phyloP scores from a whole-genome alignment of 2,329 filamentous ascomycete species.

The Fusarium musae region DNA sequence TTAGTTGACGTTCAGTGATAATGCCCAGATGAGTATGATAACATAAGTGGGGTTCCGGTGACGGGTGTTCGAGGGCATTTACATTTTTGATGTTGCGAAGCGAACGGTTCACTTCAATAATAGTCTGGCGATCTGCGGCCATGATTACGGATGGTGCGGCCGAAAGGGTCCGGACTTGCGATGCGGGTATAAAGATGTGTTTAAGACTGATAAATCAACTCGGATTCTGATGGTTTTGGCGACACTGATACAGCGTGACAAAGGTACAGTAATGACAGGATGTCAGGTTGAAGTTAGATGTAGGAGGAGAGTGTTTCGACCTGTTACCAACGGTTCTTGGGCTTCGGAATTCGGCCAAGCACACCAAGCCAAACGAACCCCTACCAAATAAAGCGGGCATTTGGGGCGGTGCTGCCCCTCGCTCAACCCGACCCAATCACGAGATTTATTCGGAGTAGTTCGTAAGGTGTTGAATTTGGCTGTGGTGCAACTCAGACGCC shows the following conservation, averaged over 20 bases:
- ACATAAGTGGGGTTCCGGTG: background rate
- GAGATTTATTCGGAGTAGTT: slow-evolving; percentile 2
- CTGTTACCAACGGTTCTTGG: slow-evolving; percentile 1
- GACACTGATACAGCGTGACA: slow-evolving; percentile 7
- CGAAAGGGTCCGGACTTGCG: slow-evolving; percentile 4
- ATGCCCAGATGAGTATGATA: background rate
- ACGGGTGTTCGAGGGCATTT: slow-evolving; percentile 33
- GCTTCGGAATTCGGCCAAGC: slow-evolving; percentile 9
- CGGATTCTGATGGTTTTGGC: background rate
- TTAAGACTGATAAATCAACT: background rate
- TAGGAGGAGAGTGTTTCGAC: slow-evolving; percentile 21
- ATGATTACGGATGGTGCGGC: slow-evolving; percentile 48
- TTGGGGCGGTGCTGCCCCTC: slow-evolving; percentile 43
- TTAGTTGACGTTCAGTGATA: slow-evolving; percentile 10
- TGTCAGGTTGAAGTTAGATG: slow-evolving; percentile 18
- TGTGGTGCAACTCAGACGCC: slow-evolving; percentile 11
- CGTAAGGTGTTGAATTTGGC: background rate
- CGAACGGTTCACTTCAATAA: slow-evolving; percentile 82
- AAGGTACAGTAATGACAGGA: slow-evolving; percentile 10
- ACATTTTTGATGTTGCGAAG: slow-evolving; percentile 89
- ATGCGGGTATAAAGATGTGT: background rate
- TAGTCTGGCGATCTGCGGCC: slow-evolving; percentile 65
- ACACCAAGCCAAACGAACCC: slow-evolving; percentile 1
- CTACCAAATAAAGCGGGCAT: slow-evolving; percentile 37
- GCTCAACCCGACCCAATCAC: slow-evolving; percentile 32